Evolutionary conservation across 768 basidiomycete genomes (phyloP), one percentile per base, ranked within the genome.

Genomic region (Tulasnella sp.): DNA sequence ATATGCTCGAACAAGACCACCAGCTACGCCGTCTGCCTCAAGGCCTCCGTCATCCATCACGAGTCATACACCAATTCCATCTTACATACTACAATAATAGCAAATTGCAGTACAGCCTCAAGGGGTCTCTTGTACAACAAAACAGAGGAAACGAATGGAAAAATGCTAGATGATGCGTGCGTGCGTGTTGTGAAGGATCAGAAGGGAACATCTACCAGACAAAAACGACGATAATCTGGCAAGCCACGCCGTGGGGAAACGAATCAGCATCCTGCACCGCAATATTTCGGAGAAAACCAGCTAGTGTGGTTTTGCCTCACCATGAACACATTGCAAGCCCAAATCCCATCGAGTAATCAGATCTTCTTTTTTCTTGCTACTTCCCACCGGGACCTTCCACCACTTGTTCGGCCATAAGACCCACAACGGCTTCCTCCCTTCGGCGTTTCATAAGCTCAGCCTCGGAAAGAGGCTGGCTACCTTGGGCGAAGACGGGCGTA

Each of bases 341-440:
- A 67, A 67, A 67, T 67, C 32, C 61, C 61, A 67, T 67, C 61
- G 26, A 67, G 61, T 67, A 67, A 67, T 67, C 61, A 67, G 61
- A 67, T 67, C 61, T 67, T 67, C 61, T 67, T 67, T 72, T 37
- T 51, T 35, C 71, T 72, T 72, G 44, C 16, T 40, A 40, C 71
- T 46, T 72, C 71, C 39, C 44, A 72, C 39, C 71, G 71, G 39
- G 39, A 23, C 77, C 39, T 44, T 44, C 69, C 40, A 44, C 67
- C 11, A 67, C 71, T 37, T 77, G 46, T 73, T 77, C 77, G 44
- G 77, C 77, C 39, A 70, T 85, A 80, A 86, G 84, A 20, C 86
- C 86, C 71, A 83, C 84, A 16, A 86, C 86, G n/a, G 85, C 85
- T 72, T 86, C 85, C 74, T 83, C 80, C 78, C 85, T 81, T 74